Evolutionary conservation across 257 asterid species (phyloP), one percentile per base, ranked within the genome.

Genomic region (Datura wrightii): DNA sequence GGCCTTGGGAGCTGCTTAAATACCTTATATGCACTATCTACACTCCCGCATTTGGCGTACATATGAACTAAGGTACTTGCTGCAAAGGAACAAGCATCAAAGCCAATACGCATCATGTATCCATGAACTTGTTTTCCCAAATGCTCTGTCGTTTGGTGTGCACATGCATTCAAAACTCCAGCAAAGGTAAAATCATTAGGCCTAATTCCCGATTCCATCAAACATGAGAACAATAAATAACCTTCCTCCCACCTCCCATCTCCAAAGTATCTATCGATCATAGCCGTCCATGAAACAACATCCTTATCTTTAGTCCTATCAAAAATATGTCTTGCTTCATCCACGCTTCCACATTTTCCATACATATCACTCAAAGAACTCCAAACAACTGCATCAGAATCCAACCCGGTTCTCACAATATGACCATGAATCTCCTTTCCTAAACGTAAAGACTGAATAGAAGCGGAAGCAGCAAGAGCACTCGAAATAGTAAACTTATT

Each of bases 381-480:
- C 91, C 91, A 91, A 82, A 94, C 92, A 46, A 90, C 91, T 0
- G 94, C 93, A 90, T 94, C 97, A n/a, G 96, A 89, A 86, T 91
- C 94, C 86, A 89, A 87, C 36, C 92, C 92, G 4, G 89, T 90
- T 83, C 96, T 81, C 63, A 90, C 52, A 48, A 93, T 92, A 86
- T 83, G 92, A 10, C 93, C 91, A 80, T 94, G 97, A 81, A 94
- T 93, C 91, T 93, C 98, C 90, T 92, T 94, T 8, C 95, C 96
- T 8, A 83, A 85, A 31, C 88, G 85, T 85, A 92, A 86, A 8
- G 93, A 93, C 85, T 89, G 93, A 65, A 93, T 19, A 44, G 96
- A 81, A 86, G 97, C 96, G 3, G 97, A 89, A 80, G 97, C 97
- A 2, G 97, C 85, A 44, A 94, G 93, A 85, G 93, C 96, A 83